Base-by-base conservation (phyloP, 768 basidiomycete genomes). In the Leucogyrophana mollusca region DNA sequence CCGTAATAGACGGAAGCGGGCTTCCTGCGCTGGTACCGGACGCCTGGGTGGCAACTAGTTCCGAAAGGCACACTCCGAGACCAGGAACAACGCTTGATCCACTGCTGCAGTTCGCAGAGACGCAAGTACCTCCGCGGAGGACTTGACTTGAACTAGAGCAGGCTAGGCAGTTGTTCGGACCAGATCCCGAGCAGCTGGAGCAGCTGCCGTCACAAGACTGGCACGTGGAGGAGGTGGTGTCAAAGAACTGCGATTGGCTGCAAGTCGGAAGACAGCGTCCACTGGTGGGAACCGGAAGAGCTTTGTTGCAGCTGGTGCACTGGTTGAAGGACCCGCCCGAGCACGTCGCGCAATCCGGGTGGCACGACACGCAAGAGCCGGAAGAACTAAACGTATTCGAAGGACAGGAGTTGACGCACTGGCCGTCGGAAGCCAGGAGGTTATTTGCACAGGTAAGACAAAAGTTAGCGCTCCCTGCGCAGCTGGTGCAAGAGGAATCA, bases 301-400 rank as follows among this genome's bases (percentile, higher is more conserved):
- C 67, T 21, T 81, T 56, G 24, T 81, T 73, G 57, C 91, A 94
- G 39, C 78, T 78, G 7, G 81, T 74, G 65, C 92, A 95, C 59
- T 92, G 84, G 58, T 80, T 82, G 68, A 90, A 90, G 0, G 82
- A 78, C 17, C 77, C 56, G n/a, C 90, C 90, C 18, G 82, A 80
- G 65, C 93, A 95, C 2, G 85, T 82, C 13, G 79, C 80, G 57
- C 92, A 95, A 59, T 94, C 93, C 0, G 90, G 82, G 49, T 94
- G 91, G 63, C 93, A 95, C 4, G 82, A 56, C 45, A 81, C 58
- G 68, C 92, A 94, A 21, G 78, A 66, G 18, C 82, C 79, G 23
- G 80, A 74, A 9, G 86, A 77, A 43, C 73, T 67, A 67, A 92
- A 85, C 2, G 83, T 79, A 49, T 79, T 80, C 32, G 82, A 74